Evolutionary conservation across 1,284 basidiomycete genomes (phyloP), one percentile per base, ranked within the genome.

Genomic region (Rhodotorula sp.): DNA sequence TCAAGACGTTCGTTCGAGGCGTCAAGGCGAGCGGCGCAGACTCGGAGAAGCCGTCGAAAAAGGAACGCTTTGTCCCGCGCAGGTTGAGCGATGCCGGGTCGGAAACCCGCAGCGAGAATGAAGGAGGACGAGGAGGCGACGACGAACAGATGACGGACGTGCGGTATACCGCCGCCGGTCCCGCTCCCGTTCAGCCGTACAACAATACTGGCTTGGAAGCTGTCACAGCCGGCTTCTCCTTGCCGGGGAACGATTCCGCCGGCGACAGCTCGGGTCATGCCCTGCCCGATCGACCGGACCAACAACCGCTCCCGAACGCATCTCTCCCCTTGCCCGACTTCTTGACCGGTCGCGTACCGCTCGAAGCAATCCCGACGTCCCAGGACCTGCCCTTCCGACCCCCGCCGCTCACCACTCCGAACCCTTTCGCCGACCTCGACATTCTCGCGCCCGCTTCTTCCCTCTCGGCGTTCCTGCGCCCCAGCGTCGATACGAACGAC

Each of bases 1-100:
- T 70, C 16, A 56, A 60, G 38, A 38, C 34, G 26, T 67, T 70
- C 7, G 57, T 63, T 10, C 31, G 62, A 26, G 62, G 43, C 19
- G 54, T 55, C 54, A 55, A 55, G 26, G 16, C 54, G 4, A 16
- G 28, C 54, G 3, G 16, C 26, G n/a, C 54, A 16, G 54, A n/a
- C 12, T 26, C 54, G 28, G n/a, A 31, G 14, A 14, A 55, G 19
- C 23, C 49, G 19, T 50, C 49, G 49, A 50, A 31, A 28, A 55
- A 28, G 54, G 54, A 55, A 15, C 54, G 54, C 26, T 55, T 55
- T 21, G 54, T 55, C 14, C 54, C 54, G 54, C 23, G 54, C 16
- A n/a, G 54, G 26, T 14, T 55, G 26, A 28, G 54, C 54, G 7
- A 55, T 28, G n/a, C 26, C 26, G 54, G 28, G 0, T 16, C 54